Conservation (phyloP, 208 protist species). For the Trypanosoma brucei region DNA sequence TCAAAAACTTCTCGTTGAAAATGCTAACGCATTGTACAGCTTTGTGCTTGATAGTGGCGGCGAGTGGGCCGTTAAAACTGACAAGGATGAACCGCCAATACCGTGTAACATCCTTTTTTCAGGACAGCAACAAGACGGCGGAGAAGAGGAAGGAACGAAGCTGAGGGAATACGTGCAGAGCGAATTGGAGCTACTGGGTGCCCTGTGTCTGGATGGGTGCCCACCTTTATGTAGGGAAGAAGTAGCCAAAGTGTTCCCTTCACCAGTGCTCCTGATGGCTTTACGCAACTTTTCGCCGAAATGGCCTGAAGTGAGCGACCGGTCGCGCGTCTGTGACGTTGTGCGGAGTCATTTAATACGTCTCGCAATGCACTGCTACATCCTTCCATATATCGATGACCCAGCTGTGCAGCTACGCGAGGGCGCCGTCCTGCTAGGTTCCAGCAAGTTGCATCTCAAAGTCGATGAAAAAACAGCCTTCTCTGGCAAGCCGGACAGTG, state of each 20-base stretch:
- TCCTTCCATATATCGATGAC: constrained; percentile 36
- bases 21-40: constrained; percentile 33
- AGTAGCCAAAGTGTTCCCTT: constrained; percentile 37
- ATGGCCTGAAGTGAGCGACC: constrained; percentile 32
- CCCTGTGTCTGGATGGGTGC: constrained; percentile 63
- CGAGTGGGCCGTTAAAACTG: constrained; percentile 13
- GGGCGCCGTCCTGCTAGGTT: constrained; percentile 62
- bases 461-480: constrained; percentile 16
- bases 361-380: constrained; percentile 53
- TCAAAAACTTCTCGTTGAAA: constrained; percentile 54
- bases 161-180: constrained; percentile 33
- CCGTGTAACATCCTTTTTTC: constrained; percentile 37
- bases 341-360: constrained; percentile 56
- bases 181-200: constrained; percentile 51
- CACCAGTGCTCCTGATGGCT: constrained; percentile 36
- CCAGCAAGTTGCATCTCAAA: constrained; percentile 44
- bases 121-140: not conserved
- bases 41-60: constrained; percentile 28
- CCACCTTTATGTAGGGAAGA: constrained; percentile 37
- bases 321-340: constrained; percentile 27
- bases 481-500: constrained; percentile 45
- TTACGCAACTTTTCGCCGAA: constrained; percentile 42
- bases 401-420: constrained; percentile 52
- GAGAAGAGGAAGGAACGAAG: constrained; percentile 16
- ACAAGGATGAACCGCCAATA: constrained; percentile 7